These are phyloP conservation scores for Pluteus cervinus DNA, from an alignment of 768 basidiomycete genomes.

Conservation along the genomic window DNA sequence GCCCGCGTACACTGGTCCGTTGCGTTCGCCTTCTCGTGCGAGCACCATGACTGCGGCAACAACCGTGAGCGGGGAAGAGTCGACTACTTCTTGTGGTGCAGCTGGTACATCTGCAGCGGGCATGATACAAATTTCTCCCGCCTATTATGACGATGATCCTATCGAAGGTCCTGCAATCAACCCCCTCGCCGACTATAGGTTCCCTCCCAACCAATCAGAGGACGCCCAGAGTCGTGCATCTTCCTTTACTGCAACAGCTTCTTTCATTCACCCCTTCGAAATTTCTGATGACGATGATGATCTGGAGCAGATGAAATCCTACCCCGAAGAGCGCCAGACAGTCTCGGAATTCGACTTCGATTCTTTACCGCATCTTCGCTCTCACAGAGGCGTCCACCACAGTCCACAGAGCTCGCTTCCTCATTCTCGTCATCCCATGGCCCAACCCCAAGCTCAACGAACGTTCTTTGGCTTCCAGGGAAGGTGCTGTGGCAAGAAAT, in stretches of 20 bases:
- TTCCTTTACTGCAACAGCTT: conserved; percentile 35
- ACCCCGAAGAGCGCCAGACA: conserved; percentile 32
- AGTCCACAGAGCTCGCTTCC: no score
- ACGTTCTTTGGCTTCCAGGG: no score
- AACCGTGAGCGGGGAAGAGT: no score
- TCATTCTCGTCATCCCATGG: no score
- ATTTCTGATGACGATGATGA: conserved; percentile 23
- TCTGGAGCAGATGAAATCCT: conserved; percentile 17
- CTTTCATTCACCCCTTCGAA: conserved; percentile 46
- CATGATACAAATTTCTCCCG: conserved; percentile 18
- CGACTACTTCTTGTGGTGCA: conserved; percentile 4
- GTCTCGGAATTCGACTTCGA: conserved; percentile 47
- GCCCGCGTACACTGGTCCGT: no score
- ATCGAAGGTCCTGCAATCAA: conserved; percentile 20
- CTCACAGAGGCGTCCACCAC: no score
- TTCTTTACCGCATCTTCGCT: conserved; percentile 42
- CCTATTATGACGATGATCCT: conserved; percentile 17
- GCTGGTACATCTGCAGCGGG: conserved; percentile 1
- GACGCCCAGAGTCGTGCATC: no score
- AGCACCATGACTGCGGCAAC: no score
- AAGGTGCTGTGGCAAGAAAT: no score
- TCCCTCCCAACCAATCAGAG: no score
- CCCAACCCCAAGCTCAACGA: no score
- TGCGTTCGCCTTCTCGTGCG: no score
- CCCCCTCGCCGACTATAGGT: conserved; percentile 9